These are phyloP conservation scores for Albophoma yamanashiensis DNA, from an alignment of 2,329 filamentous ascomycete genomes.

Conservation along the genomic window DNA sequence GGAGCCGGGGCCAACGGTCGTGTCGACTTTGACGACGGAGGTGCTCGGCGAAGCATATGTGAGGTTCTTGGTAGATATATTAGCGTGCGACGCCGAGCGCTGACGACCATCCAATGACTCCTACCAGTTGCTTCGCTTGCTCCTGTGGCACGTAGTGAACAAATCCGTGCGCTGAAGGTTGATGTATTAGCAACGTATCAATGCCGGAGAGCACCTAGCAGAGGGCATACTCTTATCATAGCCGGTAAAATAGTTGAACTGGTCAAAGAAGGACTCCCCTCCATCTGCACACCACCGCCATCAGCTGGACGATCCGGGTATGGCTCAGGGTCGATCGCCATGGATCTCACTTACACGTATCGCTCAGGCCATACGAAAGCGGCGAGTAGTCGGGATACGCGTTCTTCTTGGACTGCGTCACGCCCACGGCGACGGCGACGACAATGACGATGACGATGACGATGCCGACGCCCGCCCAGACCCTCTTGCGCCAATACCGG, in stretches of 20 bases:
- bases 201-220: too few species aligned
- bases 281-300: constrained; percentile 26
- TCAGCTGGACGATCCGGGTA: not conserved
- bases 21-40: constrained; percentile 51
- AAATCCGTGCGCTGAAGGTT: constrained; percentile 29
- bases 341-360: constrained; percentile 31
- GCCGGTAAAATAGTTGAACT: constrained; percentile 41
- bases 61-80: constrained; percentile 39
- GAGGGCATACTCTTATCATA: constrained; percentile 32
- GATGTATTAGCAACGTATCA: not conserved
- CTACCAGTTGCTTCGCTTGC: constrained; percentile 30
- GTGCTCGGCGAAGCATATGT: constrained; percentile 44
- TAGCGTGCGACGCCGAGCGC: not conserved
- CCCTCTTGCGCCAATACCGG: constrained; percentile 40
- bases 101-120: constrained; percentile 2
- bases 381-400: constrained; percentile 37
- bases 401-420: constrained; percentile 26
- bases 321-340: not conserved
- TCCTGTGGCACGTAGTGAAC: constrained; percentile 41
- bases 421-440: constrained; percentile 35
- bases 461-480: constrained; percentile 31
- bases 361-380: constrained; percentile 34
- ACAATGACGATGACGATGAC: constrained; percentile 33
- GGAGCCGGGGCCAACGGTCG: constrained; percentile 36
- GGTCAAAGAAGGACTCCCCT: constrained; percentile 40